Conservation (phyloP, 2,329 filamentous ascomycete species). For the Dothistroma septosporum region DNA sequence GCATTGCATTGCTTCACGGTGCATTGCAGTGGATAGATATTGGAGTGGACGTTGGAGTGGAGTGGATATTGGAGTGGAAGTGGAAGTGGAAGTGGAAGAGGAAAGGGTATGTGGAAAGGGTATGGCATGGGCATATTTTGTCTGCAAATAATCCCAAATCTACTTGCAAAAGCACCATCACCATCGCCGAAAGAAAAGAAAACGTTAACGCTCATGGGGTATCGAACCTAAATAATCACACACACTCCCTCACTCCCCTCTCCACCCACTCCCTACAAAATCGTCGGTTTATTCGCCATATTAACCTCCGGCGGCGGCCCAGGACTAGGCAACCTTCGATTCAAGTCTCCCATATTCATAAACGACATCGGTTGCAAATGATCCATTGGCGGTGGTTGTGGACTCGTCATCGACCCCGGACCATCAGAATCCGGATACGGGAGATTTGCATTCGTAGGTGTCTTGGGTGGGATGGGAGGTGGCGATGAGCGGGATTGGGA, state of each 20-base stretch:
- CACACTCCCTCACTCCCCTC: background rate
- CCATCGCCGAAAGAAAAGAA: too few species aligned
- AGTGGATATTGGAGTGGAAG: too few species aligned
- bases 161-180: too few species aligned
- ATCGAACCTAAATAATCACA: background rate
- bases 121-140: too few species aligned
- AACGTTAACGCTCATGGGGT: background rate
- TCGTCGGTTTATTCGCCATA: slow-evolving; percentile 70
- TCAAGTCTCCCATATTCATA: slow-evolving; percentile 33
- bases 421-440: slow-evolving; percentile 24
- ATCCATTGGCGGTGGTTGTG: background rate
- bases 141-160: too few species aligned
- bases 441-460: slow-evolving; percentile 20
- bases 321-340: slow-evolving; percentile 65
- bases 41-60: too few species aligned
- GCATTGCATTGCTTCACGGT: too few species aligned
- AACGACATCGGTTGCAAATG: slow-evolving; percentile 26
- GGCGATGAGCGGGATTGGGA: background rate
- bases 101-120: too few species aligned
- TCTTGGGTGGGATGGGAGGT: slow-evolving; percentile 30
- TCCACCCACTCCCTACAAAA: slow-evolving; percentile 6
- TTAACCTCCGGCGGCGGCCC: slow-evolving; percentile 80
- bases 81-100: too few species aligned
- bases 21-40: too few species aligned
- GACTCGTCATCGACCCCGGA: slow-evolving; percentile 9